These are phyloP conservation scores for Yarrowia sp. DNA, from an alignment of 805 yeast genomes.

Conservation along the genomic window DNA sequence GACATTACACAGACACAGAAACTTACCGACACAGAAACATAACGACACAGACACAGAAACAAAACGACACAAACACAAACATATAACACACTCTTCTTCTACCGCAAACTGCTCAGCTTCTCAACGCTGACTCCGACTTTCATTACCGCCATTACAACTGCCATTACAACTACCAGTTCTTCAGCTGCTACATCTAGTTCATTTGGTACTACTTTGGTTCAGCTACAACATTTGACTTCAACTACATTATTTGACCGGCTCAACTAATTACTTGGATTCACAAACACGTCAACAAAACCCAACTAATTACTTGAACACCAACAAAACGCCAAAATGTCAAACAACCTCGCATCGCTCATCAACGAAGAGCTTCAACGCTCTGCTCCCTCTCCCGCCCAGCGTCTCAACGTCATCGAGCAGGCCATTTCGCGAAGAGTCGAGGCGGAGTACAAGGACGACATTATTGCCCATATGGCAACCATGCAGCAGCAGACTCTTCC, in stretches of 20 bases:
- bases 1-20: not conserved
- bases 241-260: too few relatives aligned
- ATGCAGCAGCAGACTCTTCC: constrained; percentile 46
- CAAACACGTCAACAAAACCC: too few relatives aligned
- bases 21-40: not conserved
- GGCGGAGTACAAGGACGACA: constrained; percentile 42
- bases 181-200: too few relatives aligned
- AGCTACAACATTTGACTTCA: too few relatives aligned
- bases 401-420: constrained; percentile 30
- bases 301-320: too few relatives aligned
- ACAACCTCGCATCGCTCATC: constrained; percentile 24
- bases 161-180: too few relatives aligned
- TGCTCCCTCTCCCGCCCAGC: constrained; percentile 20
- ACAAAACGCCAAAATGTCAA: not conserved
- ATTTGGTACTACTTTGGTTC: too few relatives aligned
- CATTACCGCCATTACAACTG: too few relatives aligned
- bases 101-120: too few relatives aligned
- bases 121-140: too few relatives aligned
- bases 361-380: constrained; percentile 17
- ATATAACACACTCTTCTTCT: too few relatives aligned
- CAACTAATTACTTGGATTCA: too few relatives aligned
- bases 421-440: constrained; percentile 30
- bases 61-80: not conserved
- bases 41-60: not conserved
- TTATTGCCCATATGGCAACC: constrained; percentile 39